phyloP scores from a whole-genome alignment of 768 basidiomycete species.

The Pleurotus giganteus region DNA sequence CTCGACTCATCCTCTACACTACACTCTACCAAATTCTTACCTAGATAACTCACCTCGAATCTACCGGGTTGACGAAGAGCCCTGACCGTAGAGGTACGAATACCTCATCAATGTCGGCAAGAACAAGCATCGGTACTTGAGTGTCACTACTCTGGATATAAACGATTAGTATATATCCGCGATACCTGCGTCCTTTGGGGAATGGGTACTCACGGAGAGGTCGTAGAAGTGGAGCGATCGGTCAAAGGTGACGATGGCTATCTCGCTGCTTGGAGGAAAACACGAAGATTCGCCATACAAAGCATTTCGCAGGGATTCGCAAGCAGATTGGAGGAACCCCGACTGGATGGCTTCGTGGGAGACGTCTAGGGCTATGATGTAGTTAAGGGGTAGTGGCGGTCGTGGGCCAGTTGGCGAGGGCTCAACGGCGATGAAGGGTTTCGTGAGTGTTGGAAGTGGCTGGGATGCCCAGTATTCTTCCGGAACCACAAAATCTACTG shows the following conservation, averaged over 20 bases:
- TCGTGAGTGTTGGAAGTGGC: slow-evolving; percentile 50
- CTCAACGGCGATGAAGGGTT: slow-evolving; percentile 52
- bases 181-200: background rate
- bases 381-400: slow-evolving; percentile 63
- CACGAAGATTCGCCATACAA: slow-evolving; percentile 62
- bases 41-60: slow-evolving; percentile 56
- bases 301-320: slow-evolving; percentile 55
- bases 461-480: slow-evolving; percentile 84
- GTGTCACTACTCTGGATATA: slow-evolving; percentile 30
- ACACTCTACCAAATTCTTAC: background rate
- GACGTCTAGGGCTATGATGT: slow-evolving; percentile 88
- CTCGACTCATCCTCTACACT: slow-evolving; percentile 6
- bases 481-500: slow-evolving; percentile 85
- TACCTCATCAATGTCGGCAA: slow-evolving; percentile 90
- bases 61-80: slow-evolving; percentile 72
- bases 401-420: slow-evolving; percentile 46
- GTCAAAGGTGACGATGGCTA: slow-evolving; percentile 88
- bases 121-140: slow-evolving; percentile 68
- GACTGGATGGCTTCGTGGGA: slow-evolving; percentile 63
- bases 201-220: slow-evolving; percentile 62
- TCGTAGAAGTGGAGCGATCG: slow-evolving; percentile 83
- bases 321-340: slow-evolving; percentile 70
- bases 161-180: background rate
- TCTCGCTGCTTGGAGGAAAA: slow-evolving; percentile 49
- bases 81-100: slow-evolving; percentile 76